These are phyloP conservation scores for Cotoneaster glaucophyllus DNA, from an alignment of 306 rosid genomes.

Conservation along the genomic window DNA sequence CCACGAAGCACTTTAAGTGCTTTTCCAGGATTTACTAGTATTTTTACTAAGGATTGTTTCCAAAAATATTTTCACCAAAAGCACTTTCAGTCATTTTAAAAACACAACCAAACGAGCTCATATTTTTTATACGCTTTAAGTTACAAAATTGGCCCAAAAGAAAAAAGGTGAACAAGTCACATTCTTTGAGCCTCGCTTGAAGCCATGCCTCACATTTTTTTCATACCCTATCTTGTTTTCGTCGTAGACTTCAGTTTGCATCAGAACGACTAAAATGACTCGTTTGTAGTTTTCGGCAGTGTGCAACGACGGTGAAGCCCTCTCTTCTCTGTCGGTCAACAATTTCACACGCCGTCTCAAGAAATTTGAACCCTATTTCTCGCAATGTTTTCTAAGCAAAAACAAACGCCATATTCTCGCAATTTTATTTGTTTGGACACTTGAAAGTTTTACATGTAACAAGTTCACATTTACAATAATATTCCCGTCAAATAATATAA, in stretches of 20 bases:
- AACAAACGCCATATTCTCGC: neutral
- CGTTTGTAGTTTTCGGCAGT: neutral
- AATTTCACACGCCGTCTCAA: neutral
- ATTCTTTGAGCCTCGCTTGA: too few species aligned
- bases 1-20: too few species aligned
- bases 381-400: neutral
- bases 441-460: too few species aligned
- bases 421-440: neutral
- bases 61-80: too few species aligned
- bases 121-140: neutral
- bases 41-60: too few species aligned
- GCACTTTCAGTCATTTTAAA: rapidly evolving
- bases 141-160: neutral
- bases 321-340: neutral
- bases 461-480: too few species aligned
- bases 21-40: too few species aligned
- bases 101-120: too few species aligned
- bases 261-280: neutral
- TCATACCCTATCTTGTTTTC: too few species aligned
- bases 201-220: too few species aligned
- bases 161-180: too few species aligned
- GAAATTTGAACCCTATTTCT: neutral
- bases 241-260: neutral
- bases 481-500: too few species aligned
- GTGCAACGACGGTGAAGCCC: neutral